Evolutionary conservation across 148 eudicot genomes (phyloP).

Genomic region (Diospyros kaki): DNA sequence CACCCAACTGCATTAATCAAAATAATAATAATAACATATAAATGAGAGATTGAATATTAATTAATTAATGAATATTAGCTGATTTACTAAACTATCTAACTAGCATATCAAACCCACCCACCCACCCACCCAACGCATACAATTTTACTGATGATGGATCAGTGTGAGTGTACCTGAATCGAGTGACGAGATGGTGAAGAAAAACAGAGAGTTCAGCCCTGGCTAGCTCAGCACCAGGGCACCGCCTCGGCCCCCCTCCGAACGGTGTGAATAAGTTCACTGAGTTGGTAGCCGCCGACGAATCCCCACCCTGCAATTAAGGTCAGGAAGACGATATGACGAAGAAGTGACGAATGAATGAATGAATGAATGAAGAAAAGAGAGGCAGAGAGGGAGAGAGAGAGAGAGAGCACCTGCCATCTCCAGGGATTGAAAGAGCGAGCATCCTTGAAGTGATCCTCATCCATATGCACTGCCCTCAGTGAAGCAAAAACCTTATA

Average conservation of each 20-base stretch:
- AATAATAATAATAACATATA: too few species aligned
- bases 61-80: too few species aligned
- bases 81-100: background rate
- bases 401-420: slow-evolving; percentile 64
- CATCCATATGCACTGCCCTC: slow-evolving; percentile 81
- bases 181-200: slow-evolving; percentile 85
- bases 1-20: slow-evolving; percentile 36
- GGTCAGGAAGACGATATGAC: too few species aligned
- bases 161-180: slow-evolving; percentile 53
- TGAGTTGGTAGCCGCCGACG: slow-evolving; percentile 35
- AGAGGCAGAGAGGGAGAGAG: background rate
- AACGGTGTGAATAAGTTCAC: slow-evolving; percentile 64
- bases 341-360: background rate
- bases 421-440: slow-evolving; percentile 95
- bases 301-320: background rate
- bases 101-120: background rate
- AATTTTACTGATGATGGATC: background rate
- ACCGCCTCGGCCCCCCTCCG: slow-evolving; percentile 94
- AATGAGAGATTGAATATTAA: too few species aligned
- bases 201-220: slow-evolving; percentile 78
- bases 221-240: slow-evolving; percentile 92
- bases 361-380: background rate
- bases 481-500: slow-evolving; percentile 90
- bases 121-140: background rate
- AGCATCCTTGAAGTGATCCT: slow-evolving; percentile 74